Percentiles rank a stretch among this genome's conserved stretches.
phyloP scores from a whole-genome alignment of 176 grass and related monocot genomes.

The Avena sativa region DNA sequence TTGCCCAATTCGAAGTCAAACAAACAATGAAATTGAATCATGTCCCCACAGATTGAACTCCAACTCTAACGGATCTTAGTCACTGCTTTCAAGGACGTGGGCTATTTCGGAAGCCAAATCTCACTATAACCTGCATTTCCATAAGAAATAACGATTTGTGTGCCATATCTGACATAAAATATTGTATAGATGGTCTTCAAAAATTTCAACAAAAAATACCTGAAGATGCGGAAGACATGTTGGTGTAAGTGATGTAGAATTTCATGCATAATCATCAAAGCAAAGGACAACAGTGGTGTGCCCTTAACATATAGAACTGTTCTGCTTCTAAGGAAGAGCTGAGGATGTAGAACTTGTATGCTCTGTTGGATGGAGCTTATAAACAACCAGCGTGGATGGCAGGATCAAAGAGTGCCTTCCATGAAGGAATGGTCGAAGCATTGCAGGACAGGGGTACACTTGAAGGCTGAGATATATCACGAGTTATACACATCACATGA shows the following conservation, averaged over 20 bases:
- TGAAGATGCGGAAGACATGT: constrained; percentile 50
- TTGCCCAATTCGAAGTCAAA: constrained; percentile 52
- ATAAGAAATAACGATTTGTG: constrained; percentile 56
- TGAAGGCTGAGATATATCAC: constrained; percentile 47
- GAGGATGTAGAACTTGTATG: constrained; percentile 37
- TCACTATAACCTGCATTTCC: constrained; percentile 67
- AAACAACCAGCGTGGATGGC: constrained; percentile 32
- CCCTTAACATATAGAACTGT: constrained; percentile 42
- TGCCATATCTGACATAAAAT: constrained; percentile 53
- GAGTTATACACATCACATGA: constrained; percentile 38
- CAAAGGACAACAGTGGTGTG: constrained; percentile 41
- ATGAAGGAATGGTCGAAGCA: constrained; percentile 37
- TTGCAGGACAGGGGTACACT: constrained; percentile 28
- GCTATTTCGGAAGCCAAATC: constrained; percentile 42
- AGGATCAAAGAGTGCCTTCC: constrained; percentile 34
- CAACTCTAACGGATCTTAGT: constrained; percentile 57
- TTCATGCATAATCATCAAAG: constrained; percentile 45
- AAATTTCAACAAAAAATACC: constrained; percentile 57
- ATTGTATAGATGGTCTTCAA: constrained; percentile 37
- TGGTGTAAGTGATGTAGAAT: constrained; percentile 44
- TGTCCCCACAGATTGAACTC: constrained; percentile 49
- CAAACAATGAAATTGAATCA: constrained; percentile 44
- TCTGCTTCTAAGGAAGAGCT: constrained; percentile 48
- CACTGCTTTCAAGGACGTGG: constrained; percentile 45
- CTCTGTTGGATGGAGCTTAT: constrained; percentile 39